Base-by-base conservation (phyloP, 2,329 filamentous ascomycete genomes). In the Ophiosphaerella herpotricha region DNA sequence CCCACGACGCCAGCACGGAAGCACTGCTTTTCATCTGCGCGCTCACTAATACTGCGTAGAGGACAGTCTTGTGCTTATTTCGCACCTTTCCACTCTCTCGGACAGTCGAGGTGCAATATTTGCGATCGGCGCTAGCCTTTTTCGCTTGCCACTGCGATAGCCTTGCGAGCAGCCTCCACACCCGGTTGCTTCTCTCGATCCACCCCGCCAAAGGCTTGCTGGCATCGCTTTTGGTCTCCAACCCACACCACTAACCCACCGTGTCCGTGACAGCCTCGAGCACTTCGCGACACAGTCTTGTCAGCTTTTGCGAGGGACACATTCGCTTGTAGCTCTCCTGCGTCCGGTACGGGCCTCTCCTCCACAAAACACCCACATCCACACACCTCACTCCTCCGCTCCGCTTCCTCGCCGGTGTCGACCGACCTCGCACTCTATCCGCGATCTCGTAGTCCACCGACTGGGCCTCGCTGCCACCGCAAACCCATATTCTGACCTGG, bases 321-420 rank as follows among this genome's bases (percentile, higher is more conserved):
- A 96, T 96, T 96, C 77, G 87, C 75, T 96, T 96, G 91, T 96
- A 91, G 80, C 89, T 96, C 91, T 96, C 91, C 89, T 84, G 77
- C 83, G 82, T 83, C 74, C 63, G 82, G 79, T 81, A 81, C 75
- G 77, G 64, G 59, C 57, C 61, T 55, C 57, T 58, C 60, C 57
- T 52, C 44, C 50, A 56, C 52, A 50, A 58, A 50, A 41, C 49
- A 29, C 6, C 6, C 11, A 29, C 6, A 29, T 29, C 26, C 26
- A 29, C 26, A 29, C 26, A 29, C 26, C 11, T 11, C 11, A 29
- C 26, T 41, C 54, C 43, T 36, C 33, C 35, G 8, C 21, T 38
- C 47, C 46, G 49, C 52, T 55, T 45, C 44, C 49, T 44, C 53
- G 48, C 53, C 53, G 60, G 61, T 60, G 59, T 59, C 64, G 64